phyloP scores from a whole-genome alignment of 169 alveolate genomes.

The Theileria equi region DNA sequence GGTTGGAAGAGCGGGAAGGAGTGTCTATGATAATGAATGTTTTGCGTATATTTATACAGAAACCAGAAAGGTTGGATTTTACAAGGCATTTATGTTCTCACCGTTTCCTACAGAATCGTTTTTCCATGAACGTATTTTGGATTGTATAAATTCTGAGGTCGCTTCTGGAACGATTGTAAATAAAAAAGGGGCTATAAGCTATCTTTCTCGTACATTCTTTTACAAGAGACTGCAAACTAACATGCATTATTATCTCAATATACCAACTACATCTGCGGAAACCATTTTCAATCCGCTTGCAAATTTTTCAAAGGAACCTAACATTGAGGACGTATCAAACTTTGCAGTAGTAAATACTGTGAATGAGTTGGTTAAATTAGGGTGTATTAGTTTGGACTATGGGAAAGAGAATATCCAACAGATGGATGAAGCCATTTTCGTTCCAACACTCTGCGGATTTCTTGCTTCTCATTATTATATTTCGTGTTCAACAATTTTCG shows the following conservation, averaged over 20 bases:
- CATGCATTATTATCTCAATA: conserved; percentile 71
- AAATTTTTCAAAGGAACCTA: conserved; percentile 21
- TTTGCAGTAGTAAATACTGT: conserved; percentile 25
- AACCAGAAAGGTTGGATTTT: conserved; percentile 93
- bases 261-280: conserved; percentile 35
- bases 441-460: conserved; percentile 65
- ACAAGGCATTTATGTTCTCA: conserved; percentile 95
- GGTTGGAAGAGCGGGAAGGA: conserved; percentile 99
- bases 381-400: conserved; percentile 26
- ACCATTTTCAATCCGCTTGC: conserved; percentile 47
- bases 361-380: conserved; percentile 37
- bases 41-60: conserved; percentile 94
- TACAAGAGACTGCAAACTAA: conserved; percentile 74
- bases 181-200: conserved; percentile 75
- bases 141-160: conserved; percentile 97
- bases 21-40: conserved; percentile 94
- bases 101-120: conserved; percentile 99
- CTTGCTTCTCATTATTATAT: conserved; percentile 66
- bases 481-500: conserved; percentile 51
- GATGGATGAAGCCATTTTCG: conserved; percentile 19
- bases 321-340: conserved; percentile 48
- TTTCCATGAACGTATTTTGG: conserved; percentile 86
- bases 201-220: conserved; percentile 83
- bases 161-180: conserved; percentile 89
- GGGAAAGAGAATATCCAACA: neutral